Percentiles rank a stretch among this genome's conserved stretches.
Evolutionary conservation across 2,329 filamentous ascomycete genomes (phyloP).

Genomic region (Penicillium polonicum): DNA sequence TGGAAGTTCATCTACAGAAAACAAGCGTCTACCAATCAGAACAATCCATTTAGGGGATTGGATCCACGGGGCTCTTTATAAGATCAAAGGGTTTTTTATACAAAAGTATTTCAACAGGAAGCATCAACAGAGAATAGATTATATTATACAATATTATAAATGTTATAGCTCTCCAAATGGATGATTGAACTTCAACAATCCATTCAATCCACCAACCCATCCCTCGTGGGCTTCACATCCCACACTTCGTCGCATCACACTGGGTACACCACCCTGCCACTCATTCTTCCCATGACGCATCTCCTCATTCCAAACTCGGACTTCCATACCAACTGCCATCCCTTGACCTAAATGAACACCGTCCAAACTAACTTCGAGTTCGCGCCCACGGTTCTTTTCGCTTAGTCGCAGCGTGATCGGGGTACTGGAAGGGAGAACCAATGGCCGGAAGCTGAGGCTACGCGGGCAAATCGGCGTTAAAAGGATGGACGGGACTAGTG

Average conservation of each 20-base stretch:
- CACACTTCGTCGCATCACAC: conserved; percentile 69
- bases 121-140: no score
- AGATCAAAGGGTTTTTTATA: no score
- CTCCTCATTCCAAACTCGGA: conserved; percentile 82
- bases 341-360: conserved; percentile 65
- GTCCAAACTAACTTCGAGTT: conserved; percentile 77
- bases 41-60: neutral
- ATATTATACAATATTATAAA: neutral
- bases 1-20: conserved; percentile 24
- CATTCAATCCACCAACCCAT: conserved; percentile 94
- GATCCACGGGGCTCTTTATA: neutral
- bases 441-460: conserved; percentile 84
- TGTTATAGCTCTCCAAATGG: conserved; percentile 72
- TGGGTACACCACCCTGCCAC: conserved; percentile 81
- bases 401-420: conserved; percentile 79
- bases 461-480: conserved; percentile 93
- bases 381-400: conserved; percentile 72
- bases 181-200: conserved; percentile 94
- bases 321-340: conserved; percentile 74
- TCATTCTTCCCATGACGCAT: conserved; percentile 56
- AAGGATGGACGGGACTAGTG: conserved; percentile 80
- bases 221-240: conserved; percentile 70
- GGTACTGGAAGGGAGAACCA: conserved; percentile 84
- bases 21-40: conserved; percentile 22
- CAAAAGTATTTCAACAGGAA: no score